A percentile compares a stretch with the other conserved stretches of the same genome.
phyloP scores from a whole-genome alignment of 106 monocot species.

The Dendrobium nobile region DNA sequence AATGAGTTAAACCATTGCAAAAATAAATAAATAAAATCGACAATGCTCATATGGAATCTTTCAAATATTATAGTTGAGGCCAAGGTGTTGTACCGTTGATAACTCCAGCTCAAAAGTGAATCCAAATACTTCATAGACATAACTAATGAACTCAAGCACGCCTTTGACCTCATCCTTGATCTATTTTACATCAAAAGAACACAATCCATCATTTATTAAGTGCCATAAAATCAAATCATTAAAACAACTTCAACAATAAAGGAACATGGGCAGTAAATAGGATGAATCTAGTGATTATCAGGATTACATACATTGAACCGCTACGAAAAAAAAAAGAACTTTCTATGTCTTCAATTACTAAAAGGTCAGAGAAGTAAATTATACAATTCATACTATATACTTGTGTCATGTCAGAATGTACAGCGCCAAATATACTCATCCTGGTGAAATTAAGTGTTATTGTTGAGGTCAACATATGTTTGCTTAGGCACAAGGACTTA shows the following conservation, averaged over 20 bases:
- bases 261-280: background rate
- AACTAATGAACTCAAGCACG: slow-evolving; percentile 75
- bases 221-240: background rate
- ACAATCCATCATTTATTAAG: background rate
- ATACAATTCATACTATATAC: background rate
- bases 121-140: slow-evolving; percentile 78
- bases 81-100: slow-evolving; percentile 59
- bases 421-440: background rate
- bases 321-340: background rate
- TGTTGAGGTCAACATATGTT: background rate
- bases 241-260: background rate
- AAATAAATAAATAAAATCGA: background rate
- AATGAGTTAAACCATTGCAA: background rate
- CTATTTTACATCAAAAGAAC: slow-evolving; percentile 26
- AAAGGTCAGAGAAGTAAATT: background rate
- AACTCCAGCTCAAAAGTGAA: slow-evolving; percentile 94
- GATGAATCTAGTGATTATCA: background rate
- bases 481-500: background rate
- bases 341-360: background rate
- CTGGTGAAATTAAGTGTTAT: background rate
- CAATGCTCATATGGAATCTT: background rate
- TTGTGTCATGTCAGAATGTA: background rate
- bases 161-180: slow-evolving; percentile 82
- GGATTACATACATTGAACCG: background rate
- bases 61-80: background rate